These are phyloP conservation scores for Fusarium oxysporum DNA, from an alignment of 2,329 filamentous ascomycete genomes.

Conservation along the genomic window DNA sequence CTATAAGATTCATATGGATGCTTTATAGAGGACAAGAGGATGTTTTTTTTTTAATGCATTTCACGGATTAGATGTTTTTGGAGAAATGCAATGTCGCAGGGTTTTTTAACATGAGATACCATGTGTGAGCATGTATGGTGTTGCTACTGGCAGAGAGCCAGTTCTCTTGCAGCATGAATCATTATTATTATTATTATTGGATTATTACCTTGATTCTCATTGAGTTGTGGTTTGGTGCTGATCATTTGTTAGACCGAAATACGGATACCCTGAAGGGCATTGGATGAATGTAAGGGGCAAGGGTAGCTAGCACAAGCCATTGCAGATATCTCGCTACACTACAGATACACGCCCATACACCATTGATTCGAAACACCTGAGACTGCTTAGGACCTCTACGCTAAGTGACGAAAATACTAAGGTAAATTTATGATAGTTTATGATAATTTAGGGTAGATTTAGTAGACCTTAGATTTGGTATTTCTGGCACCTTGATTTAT, in stretches of 20 bases:
- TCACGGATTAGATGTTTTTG: constrained; percentile 24
- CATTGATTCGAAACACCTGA: background rate
- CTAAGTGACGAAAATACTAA: too few relatives aligned
- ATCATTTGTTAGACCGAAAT: background rate
- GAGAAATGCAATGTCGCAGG: background rate
- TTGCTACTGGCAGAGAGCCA: constrained; percentile 1
- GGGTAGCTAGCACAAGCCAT: background rate
- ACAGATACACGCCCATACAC: background rate
- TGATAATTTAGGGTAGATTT: background rate
- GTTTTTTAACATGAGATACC: constrained; percentile 18
- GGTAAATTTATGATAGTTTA: background rate
- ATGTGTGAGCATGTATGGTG: background rate
- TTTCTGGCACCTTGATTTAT: too few relatives aligned
- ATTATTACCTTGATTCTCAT: background rate
- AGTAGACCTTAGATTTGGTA: background rate
- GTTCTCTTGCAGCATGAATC: background rate
- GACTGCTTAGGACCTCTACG: too few relatives aligned
- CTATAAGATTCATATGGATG: constrained; percentile 26
- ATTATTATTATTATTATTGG: background rate
- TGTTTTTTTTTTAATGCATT: constrained; percentile 6
- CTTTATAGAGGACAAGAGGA: constrained; percentile 19
- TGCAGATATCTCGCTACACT: too few relatives aligned
- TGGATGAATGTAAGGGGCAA: background rate
- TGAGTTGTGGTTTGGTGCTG: background rate
- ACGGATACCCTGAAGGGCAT: background rate